phyloP scores from a whole-genome alignment of 2,329 filamentous ascomycete species.

The Leptosphaerulina australis region DNA sequence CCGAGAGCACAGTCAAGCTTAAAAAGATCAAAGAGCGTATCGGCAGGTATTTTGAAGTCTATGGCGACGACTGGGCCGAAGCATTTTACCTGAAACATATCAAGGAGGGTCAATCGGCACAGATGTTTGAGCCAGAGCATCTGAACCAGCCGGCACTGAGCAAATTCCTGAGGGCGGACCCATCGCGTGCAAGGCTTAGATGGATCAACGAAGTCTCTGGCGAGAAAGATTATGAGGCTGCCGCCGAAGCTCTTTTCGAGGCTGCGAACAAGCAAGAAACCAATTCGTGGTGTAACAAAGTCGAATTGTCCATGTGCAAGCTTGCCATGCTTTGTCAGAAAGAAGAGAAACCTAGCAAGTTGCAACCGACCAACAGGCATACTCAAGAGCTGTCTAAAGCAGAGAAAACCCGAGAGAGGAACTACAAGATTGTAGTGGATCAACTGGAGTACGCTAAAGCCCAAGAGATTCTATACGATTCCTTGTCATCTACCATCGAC shows the following conservation, averaged over 20 bases:
- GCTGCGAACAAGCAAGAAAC: constrained; percentile 74
- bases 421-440: constrained; percentile 55
- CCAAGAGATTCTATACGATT: constrained; percentile 78
- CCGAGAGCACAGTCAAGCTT: constrained; percentile 48
- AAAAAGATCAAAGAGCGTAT: constrained; percentile 53
- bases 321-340: constrained; percentile 62
- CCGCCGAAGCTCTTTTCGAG: constrained; percentile 71
- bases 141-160: constrained; percentile 75
- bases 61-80: constrained; percentile 70
- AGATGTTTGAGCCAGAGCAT: constrained; percentile 70
- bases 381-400: constrained; percentile 38
- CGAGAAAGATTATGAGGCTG: constrained; percentile 75
- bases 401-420: constrained; percentile 50
- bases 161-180: constrained; percentile 74
- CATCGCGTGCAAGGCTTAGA: constrained; percentile 75
- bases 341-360: constrained; percentile 54
- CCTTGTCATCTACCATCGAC: constrained; percentile 70
- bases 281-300: constrained; percentile 90
- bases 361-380: constrained; percentile 40
- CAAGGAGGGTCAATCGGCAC: constrained; percentile 52
- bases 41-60: constrained; percentile 64
- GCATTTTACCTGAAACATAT: constrained; percentile 83
- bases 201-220: constrained; percentile 93
- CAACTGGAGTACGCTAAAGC: constrained; percentile 73
- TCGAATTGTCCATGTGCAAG: constrained; percentile 88